phyloP scores from a whole-genome alignment of 139 green algal species.

The Volvox africanus region DNA sequence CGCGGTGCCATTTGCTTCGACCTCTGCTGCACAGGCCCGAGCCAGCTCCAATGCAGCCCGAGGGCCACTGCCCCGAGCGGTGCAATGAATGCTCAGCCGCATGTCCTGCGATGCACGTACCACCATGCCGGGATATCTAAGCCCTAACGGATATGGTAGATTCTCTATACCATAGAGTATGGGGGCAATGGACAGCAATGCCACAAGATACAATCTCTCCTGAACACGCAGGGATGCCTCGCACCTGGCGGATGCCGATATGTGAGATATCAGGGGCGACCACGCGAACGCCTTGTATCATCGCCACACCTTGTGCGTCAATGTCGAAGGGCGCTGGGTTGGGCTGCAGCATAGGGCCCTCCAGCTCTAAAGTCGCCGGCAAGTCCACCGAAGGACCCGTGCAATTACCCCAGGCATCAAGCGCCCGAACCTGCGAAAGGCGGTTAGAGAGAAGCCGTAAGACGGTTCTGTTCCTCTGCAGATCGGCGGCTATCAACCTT shows the following conservation, averaged over 20 bases:
- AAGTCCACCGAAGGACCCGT: conserved; percentile 60
- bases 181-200: too few species aligned
- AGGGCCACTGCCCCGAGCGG: neutral
- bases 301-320: neutral
- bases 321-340: conserved; percentile 45
- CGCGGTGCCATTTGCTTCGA: neutral
- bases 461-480: too few species aligned
- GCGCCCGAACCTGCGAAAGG: conserved; percentile 6
- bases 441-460: neutral
- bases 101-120: neutral
- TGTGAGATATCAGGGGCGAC: neutral
- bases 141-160: too few species aligned
- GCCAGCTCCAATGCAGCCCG: conserved; percentile 3
- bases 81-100: conserved; percentile 4
- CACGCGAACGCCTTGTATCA: conserved; percentile 16
- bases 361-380: conserved; percentile 50
- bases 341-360: conserved; percentile 46
- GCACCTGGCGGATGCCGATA: conserved; percentile 20
- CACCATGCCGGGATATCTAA: neutral
- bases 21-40: neutral
- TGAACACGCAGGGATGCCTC: neutral
- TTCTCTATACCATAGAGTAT: too few species aligned
- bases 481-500: too few species aligned
- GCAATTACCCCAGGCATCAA: conserved; percentile 76
- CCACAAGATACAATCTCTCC: too few species aligned